Evolutionary conservation across 2,329 filamentous ascomycete genomes (phyloP).

Genomic region (Mycosphaerella arachidis): DNA sequence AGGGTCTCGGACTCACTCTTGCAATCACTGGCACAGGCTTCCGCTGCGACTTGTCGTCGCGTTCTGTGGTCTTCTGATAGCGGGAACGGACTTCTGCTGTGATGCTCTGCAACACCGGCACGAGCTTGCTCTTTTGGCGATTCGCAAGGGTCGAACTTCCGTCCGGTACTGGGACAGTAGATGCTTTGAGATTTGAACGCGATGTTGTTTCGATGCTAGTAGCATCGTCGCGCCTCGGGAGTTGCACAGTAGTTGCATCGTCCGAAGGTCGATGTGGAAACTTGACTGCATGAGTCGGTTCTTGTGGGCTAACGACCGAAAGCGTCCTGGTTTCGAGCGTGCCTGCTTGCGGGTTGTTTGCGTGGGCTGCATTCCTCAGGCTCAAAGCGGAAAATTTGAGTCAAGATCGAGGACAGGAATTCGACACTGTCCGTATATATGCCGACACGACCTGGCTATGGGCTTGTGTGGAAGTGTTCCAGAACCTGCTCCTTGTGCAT

Average conservation of each 20-base stretch:
- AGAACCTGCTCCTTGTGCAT: neutral
- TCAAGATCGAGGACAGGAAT: no score
- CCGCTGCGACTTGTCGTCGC: neutral
- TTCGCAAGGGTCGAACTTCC: neutral
- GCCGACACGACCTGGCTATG: neutral
- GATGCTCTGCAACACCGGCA: neutral
- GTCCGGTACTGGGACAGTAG: neutral
- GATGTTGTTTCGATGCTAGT: neutral
- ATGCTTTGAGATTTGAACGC: neutral
- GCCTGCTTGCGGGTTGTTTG: neutral
- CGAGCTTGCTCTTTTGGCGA: neutral
- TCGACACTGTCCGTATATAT: neutral
- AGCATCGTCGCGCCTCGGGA: neutral
- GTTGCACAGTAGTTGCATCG: neutral
- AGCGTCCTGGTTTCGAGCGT: neutral
- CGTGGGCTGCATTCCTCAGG: constrained; percentile 1
- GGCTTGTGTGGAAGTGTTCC: neutral
- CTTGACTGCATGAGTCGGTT: neutral
- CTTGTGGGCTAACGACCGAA: neutral
- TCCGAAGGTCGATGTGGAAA: neutral
- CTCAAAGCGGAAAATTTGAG: constrained; percentile 1
- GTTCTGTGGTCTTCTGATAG: neutral
- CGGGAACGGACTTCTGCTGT: neutral
- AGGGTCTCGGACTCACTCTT: neutral
- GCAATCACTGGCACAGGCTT: neutral